Percentiles rank a stretch among this genome's conserved stretches.
phyloP scores from a whole-genome alignment of 1,284 basidiomycete genomes.

The Porodaedalea pini region DNA sequence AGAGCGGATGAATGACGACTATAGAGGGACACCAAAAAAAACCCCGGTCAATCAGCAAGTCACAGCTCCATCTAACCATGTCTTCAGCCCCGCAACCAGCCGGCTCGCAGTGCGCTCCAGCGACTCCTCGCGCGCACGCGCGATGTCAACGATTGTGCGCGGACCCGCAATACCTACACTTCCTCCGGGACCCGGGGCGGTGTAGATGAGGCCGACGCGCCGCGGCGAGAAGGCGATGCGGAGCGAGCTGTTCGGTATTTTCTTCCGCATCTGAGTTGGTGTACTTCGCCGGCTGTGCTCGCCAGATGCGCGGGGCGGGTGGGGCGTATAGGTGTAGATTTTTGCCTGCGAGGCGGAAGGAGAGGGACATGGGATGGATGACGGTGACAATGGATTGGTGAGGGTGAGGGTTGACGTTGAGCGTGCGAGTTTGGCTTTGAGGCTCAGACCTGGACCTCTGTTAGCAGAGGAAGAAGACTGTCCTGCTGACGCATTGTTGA shows the following conservation, averaged over 20 bases:
- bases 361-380: neutral
- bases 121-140: slow-evolving; percentile 20
- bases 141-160: slow-evolving; percentile 19
- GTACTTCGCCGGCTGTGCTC: neutral
- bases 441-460: slow-evolving; percentile 11
- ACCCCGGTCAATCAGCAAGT: too few relatives aligned
- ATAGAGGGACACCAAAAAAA: too few relatives aligned
- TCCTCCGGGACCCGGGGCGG: neutral
- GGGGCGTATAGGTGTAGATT: slow-evolving; percentile 12
- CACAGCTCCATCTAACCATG: slow-evolving; percentile 16
- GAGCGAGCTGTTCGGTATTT: slow-evolving; percentile 3
- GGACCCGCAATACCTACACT: neutral
- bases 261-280: neutral
- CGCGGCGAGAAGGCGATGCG: slow-evolving; percentile 8
- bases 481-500: slow-evolving; percentile 8
- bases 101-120: slow-evolving; percentile 24
- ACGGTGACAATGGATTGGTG: neutral
- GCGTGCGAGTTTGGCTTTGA: neutral
- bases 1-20: too few relatives aligned
- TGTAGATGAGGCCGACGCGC: slow-evolving; percentile 19
- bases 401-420: slow-evolving; percentile 4
- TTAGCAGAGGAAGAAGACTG: slow-evolving; percentile 13
- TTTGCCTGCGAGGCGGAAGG: neutral
- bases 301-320: neutral
- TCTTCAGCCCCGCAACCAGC: slow-evolving; percentile 19